phyloP scores from a whole-genome alignment of 2,329 filamentous ascomycete genomes.

The Xylogone sp. region DNA sequence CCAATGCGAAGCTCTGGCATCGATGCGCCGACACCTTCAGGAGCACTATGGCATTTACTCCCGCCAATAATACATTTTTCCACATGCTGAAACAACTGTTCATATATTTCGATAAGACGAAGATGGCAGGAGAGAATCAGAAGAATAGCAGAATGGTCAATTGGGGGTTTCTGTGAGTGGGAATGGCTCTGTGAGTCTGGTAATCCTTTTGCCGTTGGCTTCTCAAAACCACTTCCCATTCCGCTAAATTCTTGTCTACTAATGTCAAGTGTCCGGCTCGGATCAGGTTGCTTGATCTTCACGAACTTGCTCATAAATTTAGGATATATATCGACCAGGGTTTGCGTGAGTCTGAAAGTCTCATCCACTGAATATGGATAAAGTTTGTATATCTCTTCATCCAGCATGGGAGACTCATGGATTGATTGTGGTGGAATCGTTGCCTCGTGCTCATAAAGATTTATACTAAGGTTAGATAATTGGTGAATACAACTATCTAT shows the following conservation, averaged over 20 bases:
- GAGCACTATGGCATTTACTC: slow-evolving; percentile 3
- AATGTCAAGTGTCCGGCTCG: neutral
- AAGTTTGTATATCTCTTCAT: neutral
- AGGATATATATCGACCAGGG: slow-evolving; percentile 18
- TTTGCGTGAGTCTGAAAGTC: slow-evolving; percentile 15
- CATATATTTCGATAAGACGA: slow-evolving; percentile 18
- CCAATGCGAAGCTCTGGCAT: slow-evolving; percentile 16
- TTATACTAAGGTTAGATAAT: slow-evolving; percentile 16
- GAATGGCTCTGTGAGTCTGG: neutral
- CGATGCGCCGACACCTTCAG: slow-evolving; percentile 1
- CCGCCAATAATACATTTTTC: slow-evolving; percentile 9
- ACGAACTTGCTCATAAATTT: slow-evolving; percentile 11
- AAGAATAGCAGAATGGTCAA: slow-evolving; percentile 17
- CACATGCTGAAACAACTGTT: slow-evolving; percentile 18
- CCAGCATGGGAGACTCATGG: slow-evolving; percentile 6
- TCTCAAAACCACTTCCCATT: neutral
- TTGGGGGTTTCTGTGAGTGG: slow-evolving; percentile 1
- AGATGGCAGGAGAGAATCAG: slow-evolving; percentile 22
- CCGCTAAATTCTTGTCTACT: neutral
- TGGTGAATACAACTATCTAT: slow-evolving; percentile 11
- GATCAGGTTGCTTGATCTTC: neutral
- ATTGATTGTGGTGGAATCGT: slow-evolving; percentile 17
- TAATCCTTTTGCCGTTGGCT: neutral
- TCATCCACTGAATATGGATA: slow-evolving; percentile 8
- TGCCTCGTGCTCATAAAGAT: slow-evolving; percentile 14